Conservation (phyloP, 495 filamentous ascomycete species). For the Penicillium riverlandense region DNA sequence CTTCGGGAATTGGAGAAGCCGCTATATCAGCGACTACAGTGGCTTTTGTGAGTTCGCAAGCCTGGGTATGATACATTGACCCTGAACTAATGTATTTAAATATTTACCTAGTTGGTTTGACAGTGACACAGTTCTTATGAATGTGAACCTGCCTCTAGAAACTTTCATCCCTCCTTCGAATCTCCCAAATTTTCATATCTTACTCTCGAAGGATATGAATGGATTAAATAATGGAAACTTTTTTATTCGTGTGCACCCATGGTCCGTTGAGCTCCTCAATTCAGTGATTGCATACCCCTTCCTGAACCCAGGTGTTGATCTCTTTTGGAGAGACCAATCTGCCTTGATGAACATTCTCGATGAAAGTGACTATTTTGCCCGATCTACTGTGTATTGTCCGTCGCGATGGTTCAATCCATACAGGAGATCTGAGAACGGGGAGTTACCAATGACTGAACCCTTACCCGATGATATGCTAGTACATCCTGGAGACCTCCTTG, state of each 20-base stretch:
- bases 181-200: conserved; percentile 35
- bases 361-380: conserved; percentile 14
- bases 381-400: conserved; percentile 2
- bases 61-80: too few relatives aligned
- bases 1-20: too few relatives aligned
- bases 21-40: too few relatives aligned
- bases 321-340: conserved; percentile 32
- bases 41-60: too few relatives aligned
- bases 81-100: too few relatives aligned
- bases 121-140: conserved; percentile 45
- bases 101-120: conserved; percentile 38
- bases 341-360: conserved; percentile 24
- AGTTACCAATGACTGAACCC: not conserved
- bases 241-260: conserved; percentile 38
- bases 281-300: conserved; percentile 1
- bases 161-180: conserved; percentile 43
- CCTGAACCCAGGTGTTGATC: conserved; percentile 24
- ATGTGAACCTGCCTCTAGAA: conserved; percentile 44
- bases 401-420: conserved; percentile 7
- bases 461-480: not conserved
- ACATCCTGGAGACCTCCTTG: conserved; percentile 5
- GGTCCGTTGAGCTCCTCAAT: conserved; percentile 42
- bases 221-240: conserved; percentile 53
- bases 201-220: conserved; percentile 46
- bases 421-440: not conserved